A percentile compares a stretch with the other conserved stretches of the same genome.
phyloP scores from a whole-genome alignment of 2,329 filamentous ascomycete genomes.

The Aspergillus brunneoviolaceus region DNA sequence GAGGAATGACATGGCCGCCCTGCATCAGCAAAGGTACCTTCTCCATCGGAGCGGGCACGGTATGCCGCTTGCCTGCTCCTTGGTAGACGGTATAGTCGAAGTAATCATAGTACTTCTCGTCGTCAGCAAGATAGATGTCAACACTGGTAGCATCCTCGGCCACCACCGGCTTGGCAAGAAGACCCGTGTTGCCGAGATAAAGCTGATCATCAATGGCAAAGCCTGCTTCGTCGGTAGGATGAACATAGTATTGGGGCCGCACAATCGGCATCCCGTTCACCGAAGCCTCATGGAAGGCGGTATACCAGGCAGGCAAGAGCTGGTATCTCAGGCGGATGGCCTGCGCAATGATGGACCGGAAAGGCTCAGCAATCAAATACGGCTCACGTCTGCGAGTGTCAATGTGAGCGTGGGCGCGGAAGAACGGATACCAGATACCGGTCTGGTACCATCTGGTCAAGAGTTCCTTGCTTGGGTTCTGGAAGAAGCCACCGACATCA shows the following conservation, averaged over 20 bases:
- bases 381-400: conserved; percentile 93
- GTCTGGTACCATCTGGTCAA: conserved; percentile 95
- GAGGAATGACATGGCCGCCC: conserved; percentile 86
- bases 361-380: conserved; percentile 81
- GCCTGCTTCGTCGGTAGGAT: conserved; percentile 81
- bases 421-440: conserved; percentile 96
- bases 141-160: conserved; percentile 70
- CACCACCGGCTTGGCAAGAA: conserved; percentile 90
- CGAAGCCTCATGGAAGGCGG: conserved; percentile 88
- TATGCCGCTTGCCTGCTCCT: conserved; percentile 67
- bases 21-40: conserved; percentile 89
- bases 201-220: conserved; percentile 90
- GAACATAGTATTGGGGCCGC: conserved; percentile 88
- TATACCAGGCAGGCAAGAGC: conserved; percentile 92
- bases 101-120: conserved; percentile 92
- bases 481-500: conserved; percentile 97
- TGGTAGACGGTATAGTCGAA: conserved; percentile 79
- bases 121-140: conserved; percentile 84
- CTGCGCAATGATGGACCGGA: conserved; percentile 80
- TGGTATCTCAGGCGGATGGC: conserved; percentile 86
- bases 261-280: conserved; percentile 82
- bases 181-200: conserved; percentile 81
- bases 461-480: conserved; percentile 90
- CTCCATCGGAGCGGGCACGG: conserved; percentile 74
- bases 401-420: conserved; percentile 95